Percentiles rank a stretch among this genome's conserved stretches.
These are phyloP conservation scores for Neocucurbitaria cava DNA, from an alignment of 2,329 filamentous ascomycete genomes.

Conservation along the genomic window DNA sequence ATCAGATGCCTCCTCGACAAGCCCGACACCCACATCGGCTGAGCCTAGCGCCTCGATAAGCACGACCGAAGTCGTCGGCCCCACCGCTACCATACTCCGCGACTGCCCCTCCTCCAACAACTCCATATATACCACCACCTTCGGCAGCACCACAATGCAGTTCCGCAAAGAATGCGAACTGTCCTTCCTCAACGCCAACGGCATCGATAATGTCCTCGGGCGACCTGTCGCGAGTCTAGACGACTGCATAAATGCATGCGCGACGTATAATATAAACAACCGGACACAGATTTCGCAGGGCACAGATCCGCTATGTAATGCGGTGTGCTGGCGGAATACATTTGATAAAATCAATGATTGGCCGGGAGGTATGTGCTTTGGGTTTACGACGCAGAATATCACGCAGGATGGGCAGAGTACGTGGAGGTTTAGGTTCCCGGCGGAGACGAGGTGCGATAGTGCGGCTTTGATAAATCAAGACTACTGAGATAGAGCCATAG, in stretches of 20 bases:
- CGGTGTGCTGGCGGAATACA: slow-evolving; percentile 23
- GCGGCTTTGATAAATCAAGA: slow-evolving; percentile 18
- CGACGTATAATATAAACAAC: slow-evolving; percentile 17
- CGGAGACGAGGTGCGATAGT: slow-evolving; percentile 19
- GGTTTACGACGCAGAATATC: slow-evolving; percentile 12
- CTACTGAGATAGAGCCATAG: not conserved
- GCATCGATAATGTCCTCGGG: slow-evolving; percentile 2
- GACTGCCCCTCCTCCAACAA: slow-evolving; percentile 24
- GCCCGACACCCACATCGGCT: slow-evolving; percentile 6
- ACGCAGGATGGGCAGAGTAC: slow-evolving; percentile 7
- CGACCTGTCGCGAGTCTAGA: slow-evolving; percentile 5
- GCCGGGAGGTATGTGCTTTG: slow-evolving; percentile 21
- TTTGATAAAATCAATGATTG: slow-evolving; percentile 21
- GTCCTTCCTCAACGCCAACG: slow-evolving; percentile 12
- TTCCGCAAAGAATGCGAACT: slow-evolving; percentile 17
- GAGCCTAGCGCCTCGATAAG: slow-evolving; percentile 5
- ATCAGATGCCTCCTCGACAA: not conserved
- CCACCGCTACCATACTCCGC: slow-evolving; percentile 17
- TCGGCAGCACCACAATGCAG: slow-evolving; percentile 9
- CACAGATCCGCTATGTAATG: slow-evolving; percentile 9
- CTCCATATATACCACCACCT: slow-evolving; percentile 14
- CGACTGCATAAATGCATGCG: slow-evolving; percentile 21
- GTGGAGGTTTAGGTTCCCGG: slow-evolving; percentile 6
- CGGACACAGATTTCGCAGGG: slow-evolving; percentile 9
- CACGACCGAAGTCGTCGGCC: slow-evolving; percentile 14